Conservation (phyloP, 306 rosid species). For the Cajanus cajan region DNA sequence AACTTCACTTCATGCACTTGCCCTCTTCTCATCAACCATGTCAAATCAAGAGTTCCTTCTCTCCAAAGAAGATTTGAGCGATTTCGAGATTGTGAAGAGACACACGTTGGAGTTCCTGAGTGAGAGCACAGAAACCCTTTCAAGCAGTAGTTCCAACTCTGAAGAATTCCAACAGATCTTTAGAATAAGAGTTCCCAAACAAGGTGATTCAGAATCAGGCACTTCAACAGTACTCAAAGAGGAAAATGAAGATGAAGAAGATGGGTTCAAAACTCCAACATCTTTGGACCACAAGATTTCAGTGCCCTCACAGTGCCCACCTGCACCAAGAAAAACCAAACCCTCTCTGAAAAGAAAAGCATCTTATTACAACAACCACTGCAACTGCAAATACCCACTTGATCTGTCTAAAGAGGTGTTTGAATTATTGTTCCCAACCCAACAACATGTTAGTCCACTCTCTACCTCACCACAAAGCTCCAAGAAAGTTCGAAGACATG, state of each 20-base stretch:
- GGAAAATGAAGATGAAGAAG: slow-evolving; percentile 12
- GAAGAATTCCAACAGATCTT: background rate
- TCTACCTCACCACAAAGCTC: slow-evolving; percentile 14
- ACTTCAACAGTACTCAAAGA: background rate
- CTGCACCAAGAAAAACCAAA: slow-evolving; percentile 55
- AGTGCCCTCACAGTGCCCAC: slow-evolving; percentile 48
- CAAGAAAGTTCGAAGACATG: slow-evolving; percentile 48
- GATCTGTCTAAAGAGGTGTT: slow-evolving; percentile 38
- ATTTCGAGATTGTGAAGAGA: slow-evolving; percentile 1
- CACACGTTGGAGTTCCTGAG: background rate
- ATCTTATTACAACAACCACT: background rate
- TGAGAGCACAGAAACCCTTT: background rate
- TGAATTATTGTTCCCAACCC: slow-evolving; percentile 41
- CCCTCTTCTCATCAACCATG: slow-evolving; percentile 16
- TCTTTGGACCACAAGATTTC: slow-evolving; percentile 53
- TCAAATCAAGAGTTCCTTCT: slow-evolving; percentile 29
- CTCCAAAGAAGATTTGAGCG: slow-evolving; percentile 10
- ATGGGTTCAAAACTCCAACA: slow-evolving; percentile 77
- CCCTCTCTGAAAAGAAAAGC: slow-evolving; percentile 39
- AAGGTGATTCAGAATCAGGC: background rate
- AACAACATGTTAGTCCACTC: slow-evolving; percentile 1
- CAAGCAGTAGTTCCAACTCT: slow-evolving; percentile 16
- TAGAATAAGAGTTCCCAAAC: background rate
- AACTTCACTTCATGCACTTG: slow-evolving; percentile 28
- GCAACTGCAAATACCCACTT: slow-evolving; percentile 31